Evolutionary conservation across 2,329 filamentous ascomycete genomes (phyloP), one percentile per base, ranked within the genome.

Genomic region (Alternaria atra): DNA sequence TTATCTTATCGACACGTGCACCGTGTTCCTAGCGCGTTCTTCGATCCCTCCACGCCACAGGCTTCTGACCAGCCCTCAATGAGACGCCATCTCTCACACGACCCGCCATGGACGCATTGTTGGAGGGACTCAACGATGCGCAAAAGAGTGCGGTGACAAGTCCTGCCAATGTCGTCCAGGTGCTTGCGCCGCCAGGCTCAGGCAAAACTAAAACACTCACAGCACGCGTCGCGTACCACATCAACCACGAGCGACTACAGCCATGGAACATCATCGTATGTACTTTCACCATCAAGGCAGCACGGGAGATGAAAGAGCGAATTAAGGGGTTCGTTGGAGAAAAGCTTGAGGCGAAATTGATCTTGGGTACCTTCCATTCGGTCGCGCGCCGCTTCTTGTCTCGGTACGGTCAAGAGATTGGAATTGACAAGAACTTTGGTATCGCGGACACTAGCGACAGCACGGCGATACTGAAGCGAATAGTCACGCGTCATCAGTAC

Each of bases 121-220:
- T 91, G 34, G 76, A 82, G 56, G 88, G 87, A 34, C 83, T 92
- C 58, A 92, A 92, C 78, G 75, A 79, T 46, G 88, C 88, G 8
- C 89, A 92, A 74, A 83, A 81, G 66, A 83, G 83, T 48, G 89
- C 90, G 2, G 89, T 91, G 27, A 87, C 87, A 7, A 90, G 87
- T 6, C 81, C 84, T 4, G 85, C 87, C 9, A 80, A 84, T 12
- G 83, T 89, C 2, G 73, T 89, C 3, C 87, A 89, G 72, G 86
- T 89, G 3, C 84, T 89, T 32, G 87, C 87, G 6, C 86, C 87
- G 52, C 88, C 88, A 25, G 88, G 88, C 34, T 90, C 88, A 63
- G 94, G 95, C 20, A 98, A 99, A 80, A 99, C 94, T 13, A 96
- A 97, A 79, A 98, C 95, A 0, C 84, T 99, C 55, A 97, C 94